Percentiles rank a stretch among this genome's conserved stretches.
phyloP scores from a whole-genome alignment of 257 asterid genomes.

The Penstemon newberryi region DNA sequence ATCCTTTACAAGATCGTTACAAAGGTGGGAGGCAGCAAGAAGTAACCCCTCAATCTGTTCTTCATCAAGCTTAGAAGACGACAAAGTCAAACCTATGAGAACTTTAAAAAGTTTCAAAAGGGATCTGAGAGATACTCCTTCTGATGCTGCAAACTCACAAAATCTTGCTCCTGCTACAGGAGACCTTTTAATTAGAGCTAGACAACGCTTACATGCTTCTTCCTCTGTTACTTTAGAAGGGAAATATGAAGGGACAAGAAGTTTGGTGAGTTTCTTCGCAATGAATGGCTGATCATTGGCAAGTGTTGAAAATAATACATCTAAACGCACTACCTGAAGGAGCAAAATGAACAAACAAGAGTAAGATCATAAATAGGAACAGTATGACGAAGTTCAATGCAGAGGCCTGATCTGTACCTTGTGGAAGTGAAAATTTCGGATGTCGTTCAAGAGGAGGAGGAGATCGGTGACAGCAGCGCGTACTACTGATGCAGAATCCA shows the following conservation, averaged over 20 bases:
- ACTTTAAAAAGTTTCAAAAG: slow-evolving; percentile 62
- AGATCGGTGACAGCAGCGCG: slow-evolving; percentile 83
- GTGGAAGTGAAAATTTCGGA: slow-evolving; percentile 76
- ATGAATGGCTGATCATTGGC: slow-evolving; percentile 76
- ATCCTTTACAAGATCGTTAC: slow-evolving; percentile 56
- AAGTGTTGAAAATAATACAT: slow-evolving; percentile 62
- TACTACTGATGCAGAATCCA: slow-evolving; percentile 59
- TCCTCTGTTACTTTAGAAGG: slow-evolving; percentile 66
- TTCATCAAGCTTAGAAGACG: slow-evolving; percentile 49
- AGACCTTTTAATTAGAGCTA: slow-evolving; percentile 77
- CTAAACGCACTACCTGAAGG: slow-evolving; percentile 72
- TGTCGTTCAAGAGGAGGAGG: slow-evolving; percentile 68
- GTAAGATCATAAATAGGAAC: slow-evolving; percentile 17
- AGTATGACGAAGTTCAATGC: slow-evolving; percentile 14
- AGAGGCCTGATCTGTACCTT: slow-evolving; percentile 52
- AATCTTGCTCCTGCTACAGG: slow-evolving; percentile 90
- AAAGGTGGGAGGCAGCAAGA: slow-evolving; percentile 70
- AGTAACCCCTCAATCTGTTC: slow-evolving; percentile 70
- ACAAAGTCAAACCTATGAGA: slow-evolving; percentile 50
- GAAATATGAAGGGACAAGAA: slow-evolving; percentile 89
- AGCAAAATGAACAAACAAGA: slow-evolving; percentile 24
- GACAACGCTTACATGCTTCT: slow-evolving; percentile 89
- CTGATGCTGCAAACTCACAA: slow-evolving; percentile 79
- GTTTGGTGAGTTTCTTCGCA: slow-evolving; percentile 82
- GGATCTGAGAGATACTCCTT: slow-evolving; percentile 68